Evolutionary conservation across 805 yeast genomes (phyloP).

Genomic region (Kodamaea nitidulidarum): DNA sequence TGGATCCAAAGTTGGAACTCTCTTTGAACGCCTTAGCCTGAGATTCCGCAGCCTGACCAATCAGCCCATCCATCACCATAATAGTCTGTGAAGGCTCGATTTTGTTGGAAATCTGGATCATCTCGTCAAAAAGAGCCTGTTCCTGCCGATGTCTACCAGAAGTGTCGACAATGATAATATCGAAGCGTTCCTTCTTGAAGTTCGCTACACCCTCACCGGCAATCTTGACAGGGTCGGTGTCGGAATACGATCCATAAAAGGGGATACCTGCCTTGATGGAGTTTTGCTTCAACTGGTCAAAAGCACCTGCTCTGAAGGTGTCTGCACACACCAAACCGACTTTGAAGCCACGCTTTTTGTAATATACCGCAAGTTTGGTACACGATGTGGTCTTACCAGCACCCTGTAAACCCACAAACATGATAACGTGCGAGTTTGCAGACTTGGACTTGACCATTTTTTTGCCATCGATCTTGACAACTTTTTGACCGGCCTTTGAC

Average conservation of each 20-base stretch:
- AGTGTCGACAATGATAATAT: constrained; percentile 91
- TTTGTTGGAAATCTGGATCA: constrained; percentile 87
- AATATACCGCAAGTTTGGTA: constrained; percentile 92
- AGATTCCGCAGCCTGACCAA: constrained; percentile 97
- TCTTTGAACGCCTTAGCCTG: constrained; percentile 95
- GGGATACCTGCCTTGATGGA: constrained; percentile 95
- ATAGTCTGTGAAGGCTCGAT: constrained; percentile 93
- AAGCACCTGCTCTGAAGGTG: constrained; percentile 99
- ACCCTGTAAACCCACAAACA: constrained; percentile 98
- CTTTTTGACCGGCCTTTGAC: constrained; percentile 18
- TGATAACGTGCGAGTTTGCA: constrained; percentile 54
- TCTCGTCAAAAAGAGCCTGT: constrained; percentile 83
- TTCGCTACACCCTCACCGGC: constrained; percentile 88
- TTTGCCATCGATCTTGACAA: constrained; percentile 26
- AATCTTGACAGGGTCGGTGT: constrained; percentile 91
- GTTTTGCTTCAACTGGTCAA: constrained; percentile 95
- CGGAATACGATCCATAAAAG: constrained; percentile 90
- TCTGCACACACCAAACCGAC: constrained; percentile 98
- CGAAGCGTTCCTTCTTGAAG: constrained; percentile 88
- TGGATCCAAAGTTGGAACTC: constrained; percentile 89
- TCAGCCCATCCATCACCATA: constrained; percentile 95
- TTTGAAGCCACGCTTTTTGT: constrained; percentile 88
- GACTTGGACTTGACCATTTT: constrained; percentile 21
- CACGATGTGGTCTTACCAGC: constrained; percentile 98
- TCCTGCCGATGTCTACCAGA: constrained; percentile 98